Evolutionary conservation across 2,329 filamentous ascomycete genomes (phyloP).

Genomic region (Blastomyces percursus): DNA sequence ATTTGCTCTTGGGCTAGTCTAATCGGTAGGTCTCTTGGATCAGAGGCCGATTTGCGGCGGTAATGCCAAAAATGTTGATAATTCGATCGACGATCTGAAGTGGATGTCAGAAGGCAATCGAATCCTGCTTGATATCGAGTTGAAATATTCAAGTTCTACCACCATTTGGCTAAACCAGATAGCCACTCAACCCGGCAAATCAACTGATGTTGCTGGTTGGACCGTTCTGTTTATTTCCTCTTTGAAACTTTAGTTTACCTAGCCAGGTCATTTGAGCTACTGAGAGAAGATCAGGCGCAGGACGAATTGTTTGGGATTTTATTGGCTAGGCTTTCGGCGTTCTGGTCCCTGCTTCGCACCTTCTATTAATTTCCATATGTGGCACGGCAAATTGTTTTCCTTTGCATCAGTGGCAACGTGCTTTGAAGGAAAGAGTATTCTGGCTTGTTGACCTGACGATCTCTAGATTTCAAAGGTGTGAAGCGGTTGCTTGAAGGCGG

Average conservation of each 20-base stretch:
- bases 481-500: not conserved
- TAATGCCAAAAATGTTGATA: not conserved
- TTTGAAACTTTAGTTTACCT: not conserved
- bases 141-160: not conserved
- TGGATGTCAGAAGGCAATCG: not conserved
- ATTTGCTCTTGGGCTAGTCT: not conserved
- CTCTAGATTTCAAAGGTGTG: not conserved
- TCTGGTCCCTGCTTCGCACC: not conserved
- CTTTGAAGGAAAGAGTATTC: not conserved
- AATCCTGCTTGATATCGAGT: not conserved
- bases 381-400: not conserved
- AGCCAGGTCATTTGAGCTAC: not conserved
- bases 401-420: not conserved
- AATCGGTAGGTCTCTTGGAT: not conserved
- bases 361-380: not conserved
- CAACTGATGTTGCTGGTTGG: not conserved
- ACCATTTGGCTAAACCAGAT: not conserved
- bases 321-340: not conserved
- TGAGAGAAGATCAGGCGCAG: not conserved
- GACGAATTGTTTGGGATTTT: not conserved
- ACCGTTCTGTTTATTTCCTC: not conserved
- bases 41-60: not conserved
- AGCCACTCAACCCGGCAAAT: not conserved
- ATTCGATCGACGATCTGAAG: not conserved
- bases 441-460: not conserved